phyloP scores from a whole-genome alignment of 352 stramenopile species.

The Plasmopara halstedii region DNA sequence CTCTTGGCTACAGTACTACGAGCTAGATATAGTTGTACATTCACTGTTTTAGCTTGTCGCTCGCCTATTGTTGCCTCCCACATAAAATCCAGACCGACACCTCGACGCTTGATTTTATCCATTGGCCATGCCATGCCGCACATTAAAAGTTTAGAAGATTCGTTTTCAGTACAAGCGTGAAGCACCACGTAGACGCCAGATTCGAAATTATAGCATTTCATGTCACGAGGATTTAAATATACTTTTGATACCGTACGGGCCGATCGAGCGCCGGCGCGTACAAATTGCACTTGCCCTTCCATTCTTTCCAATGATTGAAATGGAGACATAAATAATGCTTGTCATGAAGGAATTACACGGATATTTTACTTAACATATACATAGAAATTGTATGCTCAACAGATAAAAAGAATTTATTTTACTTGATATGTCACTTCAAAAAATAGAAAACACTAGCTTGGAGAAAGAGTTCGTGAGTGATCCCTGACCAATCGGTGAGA shows the following conservation, averaged over 20 bases:
- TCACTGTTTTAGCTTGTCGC: slow-evolving; percentile 14
- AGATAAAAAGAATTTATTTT: no score
- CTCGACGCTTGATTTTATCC: slow-evolving; percentile 57
- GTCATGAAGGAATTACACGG: no score
- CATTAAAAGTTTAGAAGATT: slow-evolving; percentile 27
- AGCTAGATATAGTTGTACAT: slow-evolving; percentile 20
- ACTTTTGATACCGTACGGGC: slow-evolving; percentile 55
- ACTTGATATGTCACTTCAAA: slow-evolving; percentile 10
- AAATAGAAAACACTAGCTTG: slow-evolving; percentile 9
- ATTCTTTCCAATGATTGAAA: slow-evolving; percentile 9
- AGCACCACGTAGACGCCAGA: slow-evolving; percentile 36
- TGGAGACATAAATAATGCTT: no score
- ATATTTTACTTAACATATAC: no score
- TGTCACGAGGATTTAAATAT: slow-evolving; percentile 55
- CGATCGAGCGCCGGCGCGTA: slow-evolving; percentile 47
- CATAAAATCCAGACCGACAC: slow-evolving; percentile 60
- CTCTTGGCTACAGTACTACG: slow-evolving; percentile 11
- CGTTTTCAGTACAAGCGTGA: background rate
- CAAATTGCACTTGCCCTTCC: slow-evolving; percentile 46
- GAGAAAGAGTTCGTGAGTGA: slow-evolving; percentile 10
- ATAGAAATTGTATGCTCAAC: no score
- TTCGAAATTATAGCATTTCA: slow-evolving; percentile 29
- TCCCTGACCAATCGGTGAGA: slow-evolving; percentile 3
- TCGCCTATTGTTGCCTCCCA: slow-evolving; percentile 45
- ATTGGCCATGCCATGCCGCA: slow-evolving; percentile 65